Evolutionary conservation across 257 asterid genomes (phyloP).

Genomic region (Solanum corneliomulleri): DNA sequence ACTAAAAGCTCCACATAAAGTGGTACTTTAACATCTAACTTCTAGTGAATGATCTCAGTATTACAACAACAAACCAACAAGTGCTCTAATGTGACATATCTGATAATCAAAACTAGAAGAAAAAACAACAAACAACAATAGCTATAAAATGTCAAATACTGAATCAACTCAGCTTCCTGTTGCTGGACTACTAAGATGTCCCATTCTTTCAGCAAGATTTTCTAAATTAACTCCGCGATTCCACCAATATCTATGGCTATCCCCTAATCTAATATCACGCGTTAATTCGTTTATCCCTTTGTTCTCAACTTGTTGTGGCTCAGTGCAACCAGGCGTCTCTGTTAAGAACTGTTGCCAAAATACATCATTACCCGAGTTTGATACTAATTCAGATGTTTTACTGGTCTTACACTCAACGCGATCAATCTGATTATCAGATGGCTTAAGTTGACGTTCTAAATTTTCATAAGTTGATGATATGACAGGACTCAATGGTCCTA

Average conservation of each 20-base stretch:
- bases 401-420: neutral
- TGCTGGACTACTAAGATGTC: conserved; percentile 32
- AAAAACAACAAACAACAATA: neutral
- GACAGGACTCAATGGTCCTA: conserved; percentile 28
- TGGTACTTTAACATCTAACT: neutral
- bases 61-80: neutral
- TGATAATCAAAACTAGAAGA: neutral
- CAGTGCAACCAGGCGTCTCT: conserved; percentile 43
- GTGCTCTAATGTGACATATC: neutral
- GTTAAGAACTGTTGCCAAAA: conserved; percentile 89
- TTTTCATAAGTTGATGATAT: conserved; percentile 36
- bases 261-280: conserved; percentile 15
- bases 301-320: conserved; percentile 27
- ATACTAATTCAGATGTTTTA: conserved; percentile 6
- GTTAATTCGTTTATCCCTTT: conserved; percentile 13
- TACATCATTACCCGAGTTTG: conserved; percentile 48
- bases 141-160: neutral
- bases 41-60: neutral
- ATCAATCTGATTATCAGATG: conserved; percentile 21
- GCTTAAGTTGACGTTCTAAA: conserved; percentile 15
- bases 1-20: neutral
- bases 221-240: conserved; percentile 18
- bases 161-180: conserved; percentile 18
- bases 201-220: conserved; percentile 38
- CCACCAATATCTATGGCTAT: conserved; percentile 50